These are phyloP conservation scores for Polygonum aviculare DNA, from an alignment of 148 eudicot species.

Conservation along the genomic window DNA sequence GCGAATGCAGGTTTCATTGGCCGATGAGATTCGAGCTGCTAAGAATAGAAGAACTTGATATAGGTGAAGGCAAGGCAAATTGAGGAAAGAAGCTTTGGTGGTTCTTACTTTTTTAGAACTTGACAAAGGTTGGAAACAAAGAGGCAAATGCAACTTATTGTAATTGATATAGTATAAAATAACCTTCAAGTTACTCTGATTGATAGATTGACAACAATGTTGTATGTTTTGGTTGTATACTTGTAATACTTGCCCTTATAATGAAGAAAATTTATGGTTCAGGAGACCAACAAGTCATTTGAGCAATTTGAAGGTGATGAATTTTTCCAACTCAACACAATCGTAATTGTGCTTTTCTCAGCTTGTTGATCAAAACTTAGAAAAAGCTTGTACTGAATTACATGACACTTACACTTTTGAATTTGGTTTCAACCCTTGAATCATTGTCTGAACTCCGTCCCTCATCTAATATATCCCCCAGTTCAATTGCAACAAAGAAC, in stretches of 20 bases:
- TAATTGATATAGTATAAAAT: neutral
- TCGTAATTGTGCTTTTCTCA: too few relatives aligned
- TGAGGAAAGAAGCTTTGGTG: too few relatives aligned
- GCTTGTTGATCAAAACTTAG: too few relatives aligned
- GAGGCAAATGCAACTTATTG: neutral
- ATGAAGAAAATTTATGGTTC: neutral
- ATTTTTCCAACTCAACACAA: too few relatives aligned
- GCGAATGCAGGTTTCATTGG: constrained; percentile 50
- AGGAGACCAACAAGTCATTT: neutral
- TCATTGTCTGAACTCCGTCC: too few relatives aligned
- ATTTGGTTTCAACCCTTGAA: neutral
- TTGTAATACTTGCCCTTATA: neutral
- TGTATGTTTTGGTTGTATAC: neutral
- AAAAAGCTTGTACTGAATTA: too few relatives aligned
- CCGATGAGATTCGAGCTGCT: constrained; percentile 78
- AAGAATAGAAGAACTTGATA: constrained; percentile 36
- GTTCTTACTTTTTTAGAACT: neutral
- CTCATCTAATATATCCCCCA: too few relatives aligned
- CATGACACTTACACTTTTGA: neutral
- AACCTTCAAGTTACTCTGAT: neutral
- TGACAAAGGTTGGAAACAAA: neutral
- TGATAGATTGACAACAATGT: neutral
- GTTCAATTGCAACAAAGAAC: too few relatives aligned
- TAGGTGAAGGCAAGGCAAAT: too few relatives aligned
- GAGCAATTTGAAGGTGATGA: neutral